These are phyloP conservation scores for Hanseniaspora lachancei DNA, from an alignment of 805 yeast species.

Conservation along the genomic window DNA sequence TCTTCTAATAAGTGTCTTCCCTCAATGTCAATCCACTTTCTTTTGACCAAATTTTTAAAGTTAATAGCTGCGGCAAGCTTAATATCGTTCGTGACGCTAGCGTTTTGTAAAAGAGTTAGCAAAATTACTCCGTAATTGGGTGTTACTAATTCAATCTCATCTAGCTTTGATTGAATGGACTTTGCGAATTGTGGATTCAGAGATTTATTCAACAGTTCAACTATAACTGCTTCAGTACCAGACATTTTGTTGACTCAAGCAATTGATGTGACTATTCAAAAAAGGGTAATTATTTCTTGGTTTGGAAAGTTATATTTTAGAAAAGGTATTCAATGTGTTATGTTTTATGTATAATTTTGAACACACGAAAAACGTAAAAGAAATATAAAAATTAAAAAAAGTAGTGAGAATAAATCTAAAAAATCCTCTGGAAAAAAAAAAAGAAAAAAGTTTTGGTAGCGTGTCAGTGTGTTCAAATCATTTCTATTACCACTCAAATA, in stretches of 20 bases:
- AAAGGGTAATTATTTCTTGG: background rate
- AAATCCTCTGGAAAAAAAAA: too few relatives aligned
- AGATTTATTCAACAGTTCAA: slow-evolving; percentile 47
- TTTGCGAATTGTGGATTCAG: slow-evolving; percentile 52
- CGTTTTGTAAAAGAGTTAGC: slow-evolving; percentile 62
- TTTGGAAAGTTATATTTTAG: background rate
- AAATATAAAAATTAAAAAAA: too few relatives aligned
- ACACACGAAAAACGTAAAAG: too few relatives aligned
- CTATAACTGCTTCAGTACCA: slow-evolving; percentile 38
- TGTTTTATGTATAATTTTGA: too few relatives aligned
- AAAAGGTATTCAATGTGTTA: too few relatives aligned
- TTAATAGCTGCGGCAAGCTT: slow-evolving; percentile 81
- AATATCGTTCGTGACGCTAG: slow-evolving; percentile 38
- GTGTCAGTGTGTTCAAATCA: too few relatives aligned
- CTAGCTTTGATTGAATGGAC: slow-evolving; percentile 52
- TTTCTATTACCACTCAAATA: background rate
- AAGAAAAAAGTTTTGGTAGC: too few relatives aligned
- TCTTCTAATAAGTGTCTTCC: slow-evolving; percentile 65
- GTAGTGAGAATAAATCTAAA: too few relatives aligned
- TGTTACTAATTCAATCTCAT: slow-evolving; percentile 41
- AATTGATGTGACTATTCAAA: too few relatives aligned
- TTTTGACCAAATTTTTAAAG: slow-evolving; percentile 72
- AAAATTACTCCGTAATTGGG: slow-evolving; percentile 68
- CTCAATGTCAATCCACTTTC: slow-evolving; percentile 83
- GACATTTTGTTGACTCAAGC: slow-evolving; percentile 23